Conservation (phyloP, 352 stramenopile genomes). For the Globisporangium solare region DNA sequence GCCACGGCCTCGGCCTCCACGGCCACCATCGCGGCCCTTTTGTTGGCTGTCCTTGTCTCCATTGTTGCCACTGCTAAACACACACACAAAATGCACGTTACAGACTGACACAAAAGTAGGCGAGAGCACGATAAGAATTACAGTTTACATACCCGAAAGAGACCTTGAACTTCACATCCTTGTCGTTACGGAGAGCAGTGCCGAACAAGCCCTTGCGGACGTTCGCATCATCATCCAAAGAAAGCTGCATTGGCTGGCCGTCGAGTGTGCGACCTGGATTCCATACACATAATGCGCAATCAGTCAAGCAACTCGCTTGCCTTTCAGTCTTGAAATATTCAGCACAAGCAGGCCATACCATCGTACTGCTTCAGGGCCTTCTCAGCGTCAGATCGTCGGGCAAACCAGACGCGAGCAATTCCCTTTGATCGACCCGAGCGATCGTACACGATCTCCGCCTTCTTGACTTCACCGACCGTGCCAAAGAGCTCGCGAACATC, state of each 20-base stretch:
- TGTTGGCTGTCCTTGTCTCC: conserved; percentile 23
- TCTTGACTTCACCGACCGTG: conserved; percentile 70
- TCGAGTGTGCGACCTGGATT: conserved; percentile 63
- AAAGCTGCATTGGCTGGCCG: conserved; percentile 71
- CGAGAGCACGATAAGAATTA: background rate
- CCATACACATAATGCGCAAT: background rate
- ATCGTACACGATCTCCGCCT: conserved; percentile 82
- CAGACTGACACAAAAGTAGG: background rate
- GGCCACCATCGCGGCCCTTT: conserved; percentile 29
- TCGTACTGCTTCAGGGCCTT: conserved; percentile 85
- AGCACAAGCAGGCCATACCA: conserved; percentile 21
- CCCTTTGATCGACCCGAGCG: conserved; percentile 78
- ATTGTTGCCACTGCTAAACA: conserved; percentile 9
- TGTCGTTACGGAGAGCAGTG: conserved; percentile 62
- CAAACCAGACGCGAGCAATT: conserved; percentile 75
- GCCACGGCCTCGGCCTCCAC: conserved; percentile 35
- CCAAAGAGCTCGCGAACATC: conserved; percentile 76
- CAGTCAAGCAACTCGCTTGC: background rate
- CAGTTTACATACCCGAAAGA: conserved; percentile 50
- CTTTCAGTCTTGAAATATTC: background rate
- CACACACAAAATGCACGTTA: background rate
- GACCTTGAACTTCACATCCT: conserved; percentile 77
- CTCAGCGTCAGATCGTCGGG: conserved; percentile 57
- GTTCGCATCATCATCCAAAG: conserved; percentile 62
- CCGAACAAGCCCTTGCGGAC: conserved; percentile 76